Conservation (phyloP, 2,329 filamentous ascomycete genomes). For the Aspergillus sp. region DNA sequence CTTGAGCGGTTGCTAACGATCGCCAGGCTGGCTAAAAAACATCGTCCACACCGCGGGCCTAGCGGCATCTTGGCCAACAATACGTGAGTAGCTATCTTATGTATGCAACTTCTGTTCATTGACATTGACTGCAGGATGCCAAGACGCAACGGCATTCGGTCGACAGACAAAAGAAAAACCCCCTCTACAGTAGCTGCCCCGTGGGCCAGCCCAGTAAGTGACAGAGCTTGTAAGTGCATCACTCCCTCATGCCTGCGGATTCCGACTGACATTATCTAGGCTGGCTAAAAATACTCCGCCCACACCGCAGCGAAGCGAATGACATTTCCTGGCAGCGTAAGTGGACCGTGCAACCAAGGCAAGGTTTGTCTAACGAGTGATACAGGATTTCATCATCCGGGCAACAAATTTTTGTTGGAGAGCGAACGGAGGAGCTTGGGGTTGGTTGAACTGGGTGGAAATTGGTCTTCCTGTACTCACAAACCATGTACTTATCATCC, state of each 20-base stretch:
- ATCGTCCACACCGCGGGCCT: not conserved
- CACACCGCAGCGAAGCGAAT: not conserved
- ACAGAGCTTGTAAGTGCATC: constrained; percentile 21
- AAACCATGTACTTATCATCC: not conserved
- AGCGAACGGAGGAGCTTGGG: not conserved
- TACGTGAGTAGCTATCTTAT: not conserved
- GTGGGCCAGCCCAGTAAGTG: constrained; percentile 19
- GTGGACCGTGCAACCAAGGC: not conserved
- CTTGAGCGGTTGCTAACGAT: not conserved
- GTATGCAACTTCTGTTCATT: not conserved
- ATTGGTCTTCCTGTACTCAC: not conserved
- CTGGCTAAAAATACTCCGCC: not conserved
- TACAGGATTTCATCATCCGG: not conserved
- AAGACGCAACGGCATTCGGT: not conserved
- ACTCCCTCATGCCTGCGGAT: not conserved
- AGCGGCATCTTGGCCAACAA: too few relatives aligned
- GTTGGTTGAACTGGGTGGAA: not conserved
- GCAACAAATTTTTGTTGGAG: not conserved
- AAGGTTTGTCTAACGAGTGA: not conserved
- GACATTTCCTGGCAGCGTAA: not conserved
- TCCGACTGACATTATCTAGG: not conserved
- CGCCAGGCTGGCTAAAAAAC: constrained; percentile 18
- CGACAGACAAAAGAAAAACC: not conserved
- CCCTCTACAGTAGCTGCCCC: not conserved
- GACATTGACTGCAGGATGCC: not conserved